phyloP scores from a whole-genome alignment of 345 rosid genomes.

The Cardamine resedifolia region DNA sequence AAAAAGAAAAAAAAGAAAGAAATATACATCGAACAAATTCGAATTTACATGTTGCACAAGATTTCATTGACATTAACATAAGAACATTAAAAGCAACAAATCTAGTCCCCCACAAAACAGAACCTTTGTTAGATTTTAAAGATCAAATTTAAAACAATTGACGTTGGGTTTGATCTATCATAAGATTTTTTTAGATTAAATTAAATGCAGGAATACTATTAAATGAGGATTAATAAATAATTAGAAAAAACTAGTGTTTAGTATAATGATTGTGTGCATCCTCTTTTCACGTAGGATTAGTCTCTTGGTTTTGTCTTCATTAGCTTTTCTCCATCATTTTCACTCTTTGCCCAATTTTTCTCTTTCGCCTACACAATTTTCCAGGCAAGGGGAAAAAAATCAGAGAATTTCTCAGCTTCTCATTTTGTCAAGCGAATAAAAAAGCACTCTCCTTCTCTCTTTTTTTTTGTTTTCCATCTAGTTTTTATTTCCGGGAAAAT shows the following conservation, averaged over 20 bases:
- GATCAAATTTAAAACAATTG: neutral
- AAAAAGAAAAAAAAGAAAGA: neutral
- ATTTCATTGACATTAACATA: constrained; percentile 14
- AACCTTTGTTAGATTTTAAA: constrained; percentile 23
- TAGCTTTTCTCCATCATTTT: neutral
- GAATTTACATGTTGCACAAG: neutral
- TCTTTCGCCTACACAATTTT: constrained; percentile 21
- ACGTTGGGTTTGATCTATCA: neutral
- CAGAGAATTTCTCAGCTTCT: neutral
- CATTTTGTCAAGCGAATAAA: neutral
- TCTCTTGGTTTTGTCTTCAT: constrained; percentile 26
- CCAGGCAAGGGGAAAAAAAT: constrained; percentile 14
- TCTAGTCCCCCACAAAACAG: constrained; percentile 22
- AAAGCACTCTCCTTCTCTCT: neutral
- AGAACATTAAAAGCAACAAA: constrained; percentile 22
- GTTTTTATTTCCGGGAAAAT: constrained; percentile 21
- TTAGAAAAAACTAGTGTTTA: neutral
- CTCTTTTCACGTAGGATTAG: constrained; percentile 29
- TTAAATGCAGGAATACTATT: neutral
- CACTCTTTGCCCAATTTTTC: no score
- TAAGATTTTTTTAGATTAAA: neutral
- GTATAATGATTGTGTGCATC: constrained; percentile 21
- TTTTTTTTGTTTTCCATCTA: neutral
- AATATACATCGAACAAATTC: neutral
- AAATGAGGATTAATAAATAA: constrained; percentile 17